phyloP scores from a whole-genome alignment of 495 filamentous ascomycete species.

The Talaromyces liani region DNA sequence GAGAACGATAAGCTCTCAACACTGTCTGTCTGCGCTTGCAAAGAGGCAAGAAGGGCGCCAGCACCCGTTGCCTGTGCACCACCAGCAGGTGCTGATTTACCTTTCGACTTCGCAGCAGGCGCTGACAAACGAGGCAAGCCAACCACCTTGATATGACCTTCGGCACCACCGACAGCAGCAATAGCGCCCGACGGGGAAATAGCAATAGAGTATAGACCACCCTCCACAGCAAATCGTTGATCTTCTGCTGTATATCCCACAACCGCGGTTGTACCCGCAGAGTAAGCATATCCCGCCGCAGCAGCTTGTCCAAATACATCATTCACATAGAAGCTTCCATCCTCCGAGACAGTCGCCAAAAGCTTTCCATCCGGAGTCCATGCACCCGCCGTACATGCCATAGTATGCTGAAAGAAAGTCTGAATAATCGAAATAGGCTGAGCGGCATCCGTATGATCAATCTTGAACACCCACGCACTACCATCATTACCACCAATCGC shows the following conservation, averaged over 20 bases:
- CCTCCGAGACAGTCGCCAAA: slow-evolving; percentile 84
- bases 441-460: slow-evolving; percentile 56
- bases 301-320: slow-evolving; percentile 83
- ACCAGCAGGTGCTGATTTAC: slow-evolving; percentile 18
- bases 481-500: slow-evolving; percentile 91
- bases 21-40: slow-evolving; percentile 66
- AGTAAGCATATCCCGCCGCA: slow-evolving; percentile 61
- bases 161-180: slow-evolving; percentile 80
- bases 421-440: slow-evolving; percentile 73
- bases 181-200: slow-evolving; percentile 70
- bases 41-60: slow-evolving; percentile 68
- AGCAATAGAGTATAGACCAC: slow-evolving; percentile 80
- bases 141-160: slow-evolving; percentile 74
- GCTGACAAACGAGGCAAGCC: slow-evolving; percentile 64
- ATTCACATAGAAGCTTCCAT: slow-evolving; percentile 83
- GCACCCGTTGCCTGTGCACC: slow-evolving; percentile 41
- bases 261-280: slow-evolving; percentile 61
- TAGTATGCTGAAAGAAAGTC: slow-evolving; percentile 85
- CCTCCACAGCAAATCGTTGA: slow-evolving; percentile 85
- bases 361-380: slow-evolving; percentile 87
- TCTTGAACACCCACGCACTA: slow-evolving; percentile 86
- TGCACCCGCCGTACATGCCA: slow-evolving; percentile 76
- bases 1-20: slow-evolving; percentile 86
- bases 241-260: slow-evolving; percentile 77
- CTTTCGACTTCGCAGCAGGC: slow-evolving; percentile 28